Base-by-base conservation (phyloP, 2,329 filamentous ascomycete species). In the Fusarium sp. region DNA sequence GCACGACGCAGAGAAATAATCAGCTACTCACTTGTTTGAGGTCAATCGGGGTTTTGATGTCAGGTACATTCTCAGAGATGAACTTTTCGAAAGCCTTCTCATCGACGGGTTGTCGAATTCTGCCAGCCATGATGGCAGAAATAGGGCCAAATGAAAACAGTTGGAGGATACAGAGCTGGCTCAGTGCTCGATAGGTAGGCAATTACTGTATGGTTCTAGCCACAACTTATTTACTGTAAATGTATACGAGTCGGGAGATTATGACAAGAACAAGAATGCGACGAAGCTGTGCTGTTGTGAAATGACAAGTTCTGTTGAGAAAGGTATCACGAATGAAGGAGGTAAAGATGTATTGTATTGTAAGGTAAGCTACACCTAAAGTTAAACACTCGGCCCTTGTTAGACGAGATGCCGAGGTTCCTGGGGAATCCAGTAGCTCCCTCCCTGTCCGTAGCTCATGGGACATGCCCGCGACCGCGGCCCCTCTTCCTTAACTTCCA, bases 71-170 rank as follows among this genome's bases (percentile, higher is more conserved):
- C 66, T 87, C 81, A 57, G 87, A 82, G 71, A 99, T 87, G 81
- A 94, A 99, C 69, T 85, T 86, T 83, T 95, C 92, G 58, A 99
- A 85, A 18, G 92, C 89, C 76, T 87, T 82, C 75, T 95, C 82
- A 78, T 98, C 93, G 78, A 99, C 97, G 45, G 93, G 93, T 79
- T 99, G 96, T 79, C 96, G 90, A 62, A 99, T 90, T 69, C 86
- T 86, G 74, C 95, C 95, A 55, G 96, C 95, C 95, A 98, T 91
- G 23, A 55, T 11, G 59, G 76, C 66, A 58, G 37, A 59, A 23
- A 30, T 40, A 43, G 28, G 37, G 27, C 40, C 25, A 58, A 12
- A 27, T 37, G 14, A 18, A 42, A 46, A 41, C 20, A 21, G 21
- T n/a, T n/a, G 34, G 18, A 23, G 8, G 28, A 47, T 28, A 25